Evolutionary conservation across 257 asterid species (phyloP).

Genomic region (Penstemon newberryi): DNA sequence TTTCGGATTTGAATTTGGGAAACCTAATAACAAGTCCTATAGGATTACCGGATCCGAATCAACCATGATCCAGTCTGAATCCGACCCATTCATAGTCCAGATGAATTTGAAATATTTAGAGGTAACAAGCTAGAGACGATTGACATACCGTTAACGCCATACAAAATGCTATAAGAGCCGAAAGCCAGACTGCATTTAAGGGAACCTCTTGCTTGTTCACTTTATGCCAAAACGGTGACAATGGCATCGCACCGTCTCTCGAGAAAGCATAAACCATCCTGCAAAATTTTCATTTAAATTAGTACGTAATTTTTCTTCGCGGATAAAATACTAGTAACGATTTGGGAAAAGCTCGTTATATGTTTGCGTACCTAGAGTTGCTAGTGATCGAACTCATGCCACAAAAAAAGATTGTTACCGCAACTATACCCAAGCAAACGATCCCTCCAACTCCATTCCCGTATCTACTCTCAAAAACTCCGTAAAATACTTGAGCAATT

Average conservation of each 20-base stretch:
- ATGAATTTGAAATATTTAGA: too few relatives aligned
- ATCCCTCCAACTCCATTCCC: conserved; percentile 90
- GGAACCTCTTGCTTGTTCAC: conserved; percentile 91
- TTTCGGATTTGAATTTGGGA: too few relatives aligned
- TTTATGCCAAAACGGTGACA: conserved; percentile 78
- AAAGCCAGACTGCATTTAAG: conserved; percentile 81
- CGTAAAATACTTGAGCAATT: conserved; percentile 83
- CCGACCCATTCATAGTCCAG: too few relatives aligned
- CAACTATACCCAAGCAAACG: conserved; percentile 63
- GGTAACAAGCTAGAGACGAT: not conserved
- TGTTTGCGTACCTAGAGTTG: conserved; percentile 69
- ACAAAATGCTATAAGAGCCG: conserved; percentile 87
- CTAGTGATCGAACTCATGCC: conserved; percentile 95
- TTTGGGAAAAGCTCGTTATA: conserved; percentile 9
- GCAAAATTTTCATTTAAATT: not conserved
- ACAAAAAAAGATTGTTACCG: conserved; percentile 87
- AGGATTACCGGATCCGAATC: too few relatives aligned
- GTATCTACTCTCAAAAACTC: conserved; percentile 68
- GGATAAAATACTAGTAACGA: not conserved
- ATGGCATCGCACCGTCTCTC: conserved; percentile 97
- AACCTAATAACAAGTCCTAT: too few relatives aligned
- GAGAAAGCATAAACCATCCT: conserved; percentile 99
- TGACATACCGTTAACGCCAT: conserved; percentile 85
- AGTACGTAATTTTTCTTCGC: not conserved
- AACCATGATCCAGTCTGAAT: not conserved